Base-by-base conservation (phyloP, 495 filamentous ascomycete species). In the Xylaria grammica region DNA sequence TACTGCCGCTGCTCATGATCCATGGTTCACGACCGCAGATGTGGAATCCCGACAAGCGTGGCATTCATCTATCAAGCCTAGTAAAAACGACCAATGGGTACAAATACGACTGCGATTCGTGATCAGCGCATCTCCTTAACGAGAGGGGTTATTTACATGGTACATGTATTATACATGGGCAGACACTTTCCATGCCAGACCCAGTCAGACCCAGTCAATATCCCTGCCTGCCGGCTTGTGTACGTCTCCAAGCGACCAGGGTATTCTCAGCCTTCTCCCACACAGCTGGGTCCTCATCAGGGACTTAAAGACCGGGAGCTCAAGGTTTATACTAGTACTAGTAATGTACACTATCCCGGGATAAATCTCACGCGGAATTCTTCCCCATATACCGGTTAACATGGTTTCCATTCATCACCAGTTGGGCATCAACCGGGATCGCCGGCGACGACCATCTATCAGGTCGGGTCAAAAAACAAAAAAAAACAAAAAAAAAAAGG, bases 371-470 rank as follows among this genome's bases (percentile, higher is more conserved):
- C 36, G 53, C 27, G 60, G 44, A 49, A 38, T 38, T 60, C 29
- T 42, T 42, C 40, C 40, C 58, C 58, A 50, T 60, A 24, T 60
- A 36, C 58, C 45, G 56, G 42, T 42, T 49, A 34, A 60, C 40
- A 19, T 45, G 8, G 44, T 51, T 29, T 27, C 58, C 32, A 17
- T 62, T 30, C 44, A 15, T 44, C 10, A n/a, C 38, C 17, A 45
- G 49, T 62, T 62, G 60, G 60, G 60, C 60, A 62, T 32, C 60
- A 62, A 62, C 49, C 50, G 36, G 34, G 32, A 53, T 53, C n/a
- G 36, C 50, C 46, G n/a, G 32, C 34, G 36, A 34, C 17, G n/a
- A 51, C 34, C 1, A 32, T 22, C 59, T 42, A 17, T 44, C 59
- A 52, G 38, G 27, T 40, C 34, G 27, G n/a, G 22, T 30, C 22